A percentile compares a stretch with the other conserved stretches of the same genome.
phyloP scores from a whole-genome alignment of 2,329 filamentous ascomycete species.

The Nigrospora osmanthi region DNA sequence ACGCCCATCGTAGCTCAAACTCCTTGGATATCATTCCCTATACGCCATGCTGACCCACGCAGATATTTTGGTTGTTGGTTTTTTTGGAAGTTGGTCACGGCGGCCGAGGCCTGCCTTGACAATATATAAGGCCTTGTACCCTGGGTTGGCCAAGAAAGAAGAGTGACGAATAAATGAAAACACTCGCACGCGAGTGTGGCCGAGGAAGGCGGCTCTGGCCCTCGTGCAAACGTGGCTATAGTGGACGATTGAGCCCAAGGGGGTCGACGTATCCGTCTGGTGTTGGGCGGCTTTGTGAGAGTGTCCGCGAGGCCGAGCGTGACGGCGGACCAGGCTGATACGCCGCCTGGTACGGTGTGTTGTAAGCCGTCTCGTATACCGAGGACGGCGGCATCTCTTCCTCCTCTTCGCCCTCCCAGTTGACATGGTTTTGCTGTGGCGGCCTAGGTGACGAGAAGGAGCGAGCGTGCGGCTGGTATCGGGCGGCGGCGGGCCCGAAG shows the following conservation, averaged over 20 bases:
- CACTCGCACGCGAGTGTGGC: too few species aligned
- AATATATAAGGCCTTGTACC: too few species aligned
- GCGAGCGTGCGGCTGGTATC: conserved; percentile 44
- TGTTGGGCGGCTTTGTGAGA: background rate
- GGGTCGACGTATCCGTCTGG: conserved; percentile 39
- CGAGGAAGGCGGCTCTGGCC: conserved; percentile 9
- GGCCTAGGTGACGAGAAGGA: conserved; percentile 50
- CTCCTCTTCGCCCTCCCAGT: conserved; percentile 27
- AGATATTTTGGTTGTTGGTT: background rate
- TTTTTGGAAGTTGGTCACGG: too few species aligned
- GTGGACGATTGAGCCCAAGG: conserved; percentile 48
- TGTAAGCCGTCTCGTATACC: conserved; percentile 30
- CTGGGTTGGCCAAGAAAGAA: too few species aligned
- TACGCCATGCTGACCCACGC: conserved; percentile 1
- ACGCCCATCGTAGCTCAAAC: too few species aligned
- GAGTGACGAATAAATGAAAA: too few species aligned
- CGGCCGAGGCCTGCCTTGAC: too few species aligned
- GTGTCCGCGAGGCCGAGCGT: background rate
- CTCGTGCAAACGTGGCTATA: conserved; percentile 23
- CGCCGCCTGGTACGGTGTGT: conserved; percentile 11
- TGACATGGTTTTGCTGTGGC: conserved; percentile 27
- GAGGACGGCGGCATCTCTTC: too few species aligned
- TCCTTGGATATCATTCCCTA: background rate
- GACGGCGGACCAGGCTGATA: background rate
- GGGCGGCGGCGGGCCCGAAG: conserved; percentile 42